Conservation (phyloP, 768 basidiomycete genomes). For the Udeniomyces megalosporus region DNA sequence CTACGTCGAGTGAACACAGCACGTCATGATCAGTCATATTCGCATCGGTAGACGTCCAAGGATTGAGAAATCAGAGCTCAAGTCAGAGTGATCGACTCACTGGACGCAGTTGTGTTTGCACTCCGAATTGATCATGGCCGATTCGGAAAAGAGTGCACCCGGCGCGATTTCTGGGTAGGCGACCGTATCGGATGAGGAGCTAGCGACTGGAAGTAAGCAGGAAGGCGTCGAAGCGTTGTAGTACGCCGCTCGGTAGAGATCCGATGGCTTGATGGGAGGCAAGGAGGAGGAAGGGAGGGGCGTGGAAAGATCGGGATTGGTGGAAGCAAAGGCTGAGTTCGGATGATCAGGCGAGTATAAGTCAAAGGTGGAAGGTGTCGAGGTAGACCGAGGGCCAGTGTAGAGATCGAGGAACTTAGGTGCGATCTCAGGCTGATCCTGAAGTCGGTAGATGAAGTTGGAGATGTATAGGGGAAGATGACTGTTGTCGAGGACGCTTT, state of each 20-base stretch:
- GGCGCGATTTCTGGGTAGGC: constrained; percentile 1
- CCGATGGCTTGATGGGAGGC: background rate
- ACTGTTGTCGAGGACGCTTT: constrained; percentile 4
- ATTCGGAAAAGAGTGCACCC: constrained; percentile 8
- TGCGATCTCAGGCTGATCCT: constrained; percentile 10
- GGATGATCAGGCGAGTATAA: background rate
- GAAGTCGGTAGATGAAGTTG: constrained; percentile 5
- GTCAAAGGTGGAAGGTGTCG: background rate
- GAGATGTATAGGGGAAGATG: constrained; percentile 2
- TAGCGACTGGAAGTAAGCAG: background rate
- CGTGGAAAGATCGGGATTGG: background rate
- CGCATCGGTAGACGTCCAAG: background rate
- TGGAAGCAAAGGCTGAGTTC: background rate
- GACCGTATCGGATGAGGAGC: background rate
- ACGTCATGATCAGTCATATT: background rate
- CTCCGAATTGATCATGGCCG: constrained; percentile 9
- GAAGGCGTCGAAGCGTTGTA: constrained; percentile 9
- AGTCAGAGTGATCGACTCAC: background rate
- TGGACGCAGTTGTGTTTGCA: constrained; percentile 5
- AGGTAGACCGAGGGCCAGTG: background rate
- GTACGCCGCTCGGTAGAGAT: constrained; percentile 4
- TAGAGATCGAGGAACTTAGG: constrained; percentile 4
- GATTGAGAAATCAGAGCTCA: background rate
- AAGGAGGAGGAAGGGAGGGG: background rate
- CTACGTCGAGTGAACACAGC: background rate